Base-by-base conservation (phyloP, 305 asterid species). In the Rubia peregrina region DNA sequence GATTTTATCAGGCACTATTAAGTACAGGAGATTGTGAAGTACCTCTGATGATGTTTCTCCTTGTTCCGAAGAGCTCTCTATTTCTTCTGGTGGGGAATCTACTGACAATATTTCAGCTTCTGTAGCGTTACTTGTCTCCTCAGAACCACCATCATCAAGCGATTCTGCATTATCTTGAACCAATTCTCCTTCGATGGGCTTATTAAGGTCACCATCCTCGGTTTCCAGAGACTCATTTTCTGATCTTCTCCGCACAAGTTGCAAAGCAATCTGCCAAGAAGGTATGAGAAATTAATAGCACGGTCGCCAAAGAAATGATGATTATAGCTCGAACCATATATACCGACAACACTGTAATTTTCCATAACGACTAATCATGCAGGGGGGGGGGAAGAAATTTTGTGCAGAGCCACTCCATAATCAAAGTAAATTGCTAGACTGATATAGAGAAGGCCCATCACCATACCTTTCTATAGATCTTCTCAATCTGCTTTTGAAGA, bases 401-500 rank as follows among this genome's bases (percentile, higher is more conserved):
- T 10, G 16, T 9, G 26, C 67, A 61, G 40, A 49, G 22, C 42
- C 6, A 11, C 21, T 68, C 30, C 11, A 3, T 24, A 17, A 61
- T 48, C 60, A 24, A 24, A 67, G 60, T 12, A 8, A 46, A 44
- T 12, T 17, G n/a, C 49, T 7, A 65, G 68, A 61, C 16, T 2
- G 40, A 55, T 36, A 62, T 42, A 67, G 60, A 61, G 14, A 40
- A 16, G 2, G 51, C 60, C 71, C 56, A 43, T 30, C 38, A 6
- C 33, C 43, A 69, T 77, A 90, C 97, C 98, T 94, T 94, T 78
- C 97, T 85, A 73, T 94, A 94, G 77, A 94, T 94, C 85, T 94
- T 91, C 85, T 94, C 97, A 76, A 94, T 94, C 79, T 94, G 99
- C 90, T 94, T 94, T 77, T 94, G 99, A 82, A 94, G 97, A 82